Conservation (phyloP, 2,329 filamentous ascomycete genomes). For the Sporothrix brunneoviolacea region DNA sequence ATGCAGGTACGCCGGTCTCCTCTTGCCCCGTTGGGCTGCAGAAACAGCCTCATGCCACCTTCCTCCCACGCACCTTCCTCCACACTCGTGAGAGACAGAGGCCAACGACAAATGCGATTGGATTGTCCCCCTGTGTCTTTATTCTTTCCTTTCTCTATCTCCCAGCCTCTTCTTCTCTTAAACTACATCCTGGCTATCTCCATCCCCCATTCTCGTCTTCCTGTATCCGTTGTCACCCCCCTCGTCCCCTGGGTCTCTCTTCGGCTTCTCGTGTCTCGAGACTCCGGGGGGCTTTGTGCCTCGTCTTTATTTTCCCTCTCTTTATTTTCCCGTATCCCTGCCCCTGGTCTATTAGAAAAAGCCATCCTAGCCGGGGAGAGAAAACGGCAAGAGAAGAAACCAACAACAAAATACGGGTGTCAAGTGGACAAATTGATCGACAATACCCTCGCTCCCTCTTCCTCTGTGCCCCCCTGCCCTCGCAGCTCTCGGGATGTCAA, state of each 20-base stretch:
- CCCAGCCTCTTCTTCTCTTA: background rate
- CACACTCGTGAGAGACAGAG: background rate
- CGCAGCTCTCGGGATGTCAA: constrained; percentile 4
- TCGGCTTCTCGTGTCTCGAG: background rate
- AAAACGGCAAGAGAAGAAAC: background rate
- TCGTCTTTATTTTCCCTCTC: background rate
- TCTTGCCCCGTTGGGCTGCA: background rate
- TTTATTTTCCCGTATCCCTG: background rate
- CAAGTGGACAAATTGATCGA: constrained; percentile 7
- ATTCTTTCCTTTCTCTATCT: background rate
- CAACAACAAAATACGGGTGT: background rate
- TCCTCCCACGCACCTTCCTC: background rate
- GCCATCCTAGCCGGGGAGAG: too few relatives aligned
- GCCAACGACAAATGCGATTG: background rate
- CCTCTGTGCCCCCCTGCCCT: background rate
- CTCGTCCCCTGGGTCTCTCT: background rate
- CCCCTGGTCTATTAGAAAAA: background rate
- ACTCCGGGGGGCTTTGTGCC: too few relatives aligned
- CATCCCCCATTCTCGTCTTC: background rate
- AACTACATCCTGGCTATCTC: too few relatives aligned
- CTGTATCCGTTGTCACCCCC: background rate
- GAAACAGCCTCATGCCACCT: constrained; percentile 5
- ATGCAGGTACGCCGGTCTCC: background rate
- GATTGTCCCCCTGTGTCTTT: background rate
- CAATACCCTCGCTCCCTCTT: background rate